Conservation (phyloP, 1,139 yeast genomes). For the Dujonia santamariae region DNA sequence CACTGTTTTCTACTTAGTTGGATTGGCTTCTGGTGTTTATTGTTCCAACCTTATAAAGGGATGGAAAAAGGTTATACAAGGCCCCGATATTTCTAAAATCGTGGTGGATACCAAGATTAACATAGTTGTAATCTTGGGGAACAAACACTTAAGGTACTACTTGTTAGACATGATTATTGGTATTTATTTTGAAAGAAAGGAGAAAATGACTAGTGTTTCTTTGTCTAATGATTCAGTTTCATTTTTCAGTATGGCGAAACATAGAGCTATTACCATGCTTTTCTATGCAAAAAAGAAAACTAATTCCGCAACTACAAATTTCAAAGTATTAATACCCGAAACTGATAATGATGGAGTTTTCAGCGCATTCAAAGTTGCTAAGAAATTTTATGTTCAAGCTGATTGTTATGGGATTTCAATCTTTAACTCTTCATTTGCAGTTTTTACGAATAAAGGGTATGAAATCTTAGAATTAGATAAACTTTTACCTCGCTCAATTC, state of each 20-base stretch:
- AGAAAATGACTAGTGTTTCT: slow-evolving; percentile 28
- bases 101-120: slow-evolving; percentile 58
- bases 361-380: slow-evolving; percentile 48
- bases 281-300: slow-evolving; percentile 52
- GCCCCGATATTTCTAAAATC: slow-evolving; percentile 56
- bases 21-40: slow-evolving; percentile 39
- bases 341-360: slow-evolving; percentile 49
- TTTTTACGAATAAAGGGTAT: slow-evolving; percentile 67
- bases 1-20: slow-evolving; percentile 27
- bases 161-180: slow-evolving; percentile 47
- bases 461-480: slow-evolving; percentile 64
- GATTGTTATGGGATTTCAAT: slow-evolving; percentile 57
- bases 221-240: slow-evolving; percentile 38
- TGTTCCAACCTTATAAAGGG: slow-evolving; percentile 45
- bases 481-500: slow-evolving; percentile 52
- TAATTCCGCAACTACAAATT: slow-evolving; percentile 44
- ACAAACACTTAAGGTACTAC: slow-evolving; percentile 58
- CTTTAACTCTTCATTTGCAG: slow-evolving; percentile 61
- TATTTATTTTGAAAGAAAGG: slow-evolving; percentile 34
- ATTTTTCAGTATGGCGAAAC: slow-evolving; percentile 60
- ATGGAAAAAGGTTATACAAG: slow-evolving; percentile 63
- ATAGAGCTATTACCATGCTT: slow-evolving; percentile 57
- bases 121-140: slow-evolving; percentile 57
- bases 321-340: slow-evolving; percentile 51
- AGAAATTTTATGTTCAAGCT: slow-evolving; percentile 46